Evolutionary conservation across 768 basidiomycete species (phyloP), one percentile per base, ranked within the genome.

Genomic region (Glaciozyma antarctica): DNA sequence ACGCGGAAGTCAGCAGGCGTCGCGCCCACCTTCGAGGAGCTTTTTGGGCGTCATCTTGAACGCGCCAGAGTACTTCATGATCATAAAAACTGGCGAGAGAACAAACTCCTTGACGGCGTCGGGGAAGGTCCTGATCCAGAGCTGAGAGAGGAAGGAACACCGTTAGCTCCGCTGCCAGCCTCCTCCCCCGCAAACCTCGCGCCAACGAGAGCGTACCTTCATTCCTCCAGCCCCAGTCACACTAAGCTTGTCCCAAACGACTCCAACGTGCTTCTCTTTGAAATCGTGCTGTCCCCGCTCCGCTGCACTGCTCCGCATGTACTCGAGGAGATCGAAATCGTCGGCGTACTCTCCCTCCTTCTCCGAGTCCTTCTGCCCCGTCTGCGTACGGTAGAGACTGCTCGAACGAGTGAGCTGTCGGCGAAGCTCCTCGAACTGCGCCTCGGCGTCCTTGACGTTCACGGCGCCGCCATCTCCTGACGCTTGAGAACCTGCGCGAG

Each of bases 11-110:
- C 38, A 41, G 38, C 38, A 6, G 38, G 5, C 32, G 38, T 41
- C 19, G 78, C 78, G 34, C 88, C 75, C 49, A 88, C 59, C 43
- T 13, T 8, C 17, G 30, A 64, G 49, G 5, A 63, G 38, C 41
- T 58, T 21, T 12, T 49, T 32, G 22, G 61, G 61, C 43, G 30
- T 48, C 5, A 16, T 12, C 2, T 30, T 26, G 30, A 24, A 32
- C 3, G 47, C 16, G 3, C 28, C 28, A 13, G 51, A 10, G n/a
- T 47, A 45, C 45, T 62, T n/a, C 24, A 57, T 16, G 15, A 44
- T 30, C 61, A 34, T 48, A n/a, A 58, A 58, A 17, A 44, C 57
- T 15, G 57, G 57, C 22, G 24, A 44, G 57, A 58, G 43, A 2
- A 45, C 10, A 38, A 58, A 58, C 24, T 58, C 57, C 24, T 43